phyloP scores from a whole-genome alignment of 768 basidiomycete genomes.

The Melanogaster broomeanus region DNA sequence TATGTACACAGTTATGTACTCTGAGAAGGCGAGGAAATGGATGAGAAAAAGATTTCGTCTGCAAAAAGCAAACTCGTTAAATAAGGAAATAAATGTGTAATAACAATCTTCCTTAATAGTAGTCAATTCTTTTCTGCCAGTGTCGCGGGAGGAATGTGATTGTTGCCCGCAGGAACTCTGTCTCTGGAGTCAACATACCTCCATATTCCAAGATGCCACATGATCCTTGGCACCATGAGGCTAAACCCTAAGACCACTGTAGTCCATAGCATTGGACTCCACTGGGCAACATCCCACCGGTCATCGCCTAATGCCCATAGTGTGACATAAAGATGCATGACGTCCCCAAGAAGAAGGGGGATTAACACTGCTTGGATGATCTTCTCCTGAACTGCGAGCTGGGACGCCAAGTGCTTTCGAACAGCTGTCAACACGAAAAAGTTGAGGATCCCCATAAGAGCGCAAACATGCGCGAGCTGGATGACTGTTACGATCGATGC shows the following conservation, averaged over 20 bases:
- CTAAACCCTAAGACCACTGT: conserved; percentile 64
- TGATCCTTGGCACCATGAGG: conserved; percentile 66
- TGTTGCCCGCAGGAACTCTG: conserved; percentile 21
- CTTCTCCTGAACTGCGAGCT: conserved; percentile 72
- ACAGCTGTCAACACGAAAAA: conserved; percentile 63
- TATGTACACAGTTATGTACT: background rate
- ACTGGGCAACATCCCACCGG: conserved; percentile 58
- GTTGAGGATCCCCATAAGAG: conserved; percentile 71
- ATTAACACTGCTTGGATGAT: conserved; percentile 62
- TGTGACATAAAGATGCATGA: conserved; percentile 66
- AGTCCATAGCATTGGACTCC: conserved; percentile 71
- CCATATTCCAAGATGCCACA: conserved; percentile 77
- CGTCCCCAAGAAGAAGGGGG: conserved; percentile 70
- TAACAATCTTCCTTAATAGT: background rate
- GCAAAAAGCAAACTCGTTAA: conserved; percentile 18
- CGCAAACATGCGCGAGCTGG: conserved; percentile 79
- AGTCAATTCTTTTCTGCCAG: conserved; percentile 14
- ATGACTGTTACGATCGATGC: conserved; percentile 71
- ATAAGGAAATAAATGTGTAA: conserved; percentile 20
- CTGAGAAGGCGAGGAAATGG: conserved; percentile 1
- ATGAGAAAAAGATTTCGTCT: background rate
- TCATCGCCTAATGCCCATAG: conserved; percentile 77
- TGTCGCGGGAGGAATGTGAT: background rate
- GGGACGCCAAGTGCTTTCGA: conserved; percentile 56
- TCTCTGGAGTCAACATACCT: conserved; percentile 72